Evolutionary conservation across 2,329 filamentous ascomycete species (phyloP).

Genomic region (Neonectria neomacrospora): DNA sequence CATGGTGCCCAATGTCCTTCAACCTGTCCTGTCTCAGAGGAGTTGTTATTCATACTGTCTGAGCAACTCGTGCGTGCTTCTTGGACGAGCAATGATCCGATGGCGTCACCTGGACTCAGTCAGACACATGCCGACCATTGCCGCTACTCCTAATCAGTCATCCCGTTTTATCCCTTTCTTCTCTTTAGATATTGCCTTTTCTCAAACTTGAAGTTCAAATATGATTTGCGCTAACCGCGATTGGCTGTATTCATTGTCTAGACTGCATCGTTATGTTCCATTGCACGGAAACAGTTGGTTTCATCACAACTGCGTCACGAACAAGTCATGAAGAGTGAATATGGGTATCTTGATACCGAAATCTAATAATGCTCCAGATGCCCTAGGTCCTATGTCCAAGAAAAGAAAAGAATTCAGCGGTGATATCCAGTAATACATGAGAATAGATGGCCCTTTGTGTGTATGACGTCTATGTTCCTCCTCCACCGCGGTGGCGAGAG

Average conservation of each 20-base stretch:
- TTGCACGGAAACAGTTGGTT: too few species aligned
- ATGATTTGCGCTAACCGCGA: neutral
- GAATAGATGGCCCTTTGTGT: constrained; percentile 14
- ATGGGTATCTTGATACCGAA: constrained; percentile 25
- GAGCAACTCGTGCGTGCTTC: neutral
- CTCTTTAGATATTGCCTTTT: neutral
- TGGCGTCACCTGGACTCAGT: neutral
- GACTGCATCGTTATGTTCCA: too few species aligned
- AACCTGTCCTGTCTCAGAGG: neutral
- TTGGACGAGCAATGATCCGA: neutral
- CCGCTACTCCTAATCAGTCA: neutral
- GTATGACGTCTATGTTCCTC: constrained; percentile 29
- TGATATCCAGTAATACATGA: constrained; percentile 34
- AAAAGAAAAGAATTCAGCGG: constrained; percentile 22
- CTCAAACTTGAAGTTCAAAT: neutral
- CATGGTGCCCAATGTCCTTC: neutral
- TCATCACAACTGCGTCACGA: neutral
- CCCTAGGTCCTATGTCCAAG: constrained; percentile 33
- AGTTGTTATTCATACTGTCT: neutral
- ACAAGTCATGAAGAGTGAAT: constrained; percentile 2
- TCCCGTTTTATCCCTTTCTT: neutral
- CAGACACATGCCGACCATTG: neutral
- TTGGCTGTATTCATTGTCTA: neutral
- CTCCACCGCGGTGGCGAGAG: constrained; percentile 23
- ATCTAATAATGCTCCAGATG: constrained; percentile 29